Evolutionary conservation across 116 monocot genomes (phyloP).

Genomic region (Dioscorea cayenensis): DNA sequence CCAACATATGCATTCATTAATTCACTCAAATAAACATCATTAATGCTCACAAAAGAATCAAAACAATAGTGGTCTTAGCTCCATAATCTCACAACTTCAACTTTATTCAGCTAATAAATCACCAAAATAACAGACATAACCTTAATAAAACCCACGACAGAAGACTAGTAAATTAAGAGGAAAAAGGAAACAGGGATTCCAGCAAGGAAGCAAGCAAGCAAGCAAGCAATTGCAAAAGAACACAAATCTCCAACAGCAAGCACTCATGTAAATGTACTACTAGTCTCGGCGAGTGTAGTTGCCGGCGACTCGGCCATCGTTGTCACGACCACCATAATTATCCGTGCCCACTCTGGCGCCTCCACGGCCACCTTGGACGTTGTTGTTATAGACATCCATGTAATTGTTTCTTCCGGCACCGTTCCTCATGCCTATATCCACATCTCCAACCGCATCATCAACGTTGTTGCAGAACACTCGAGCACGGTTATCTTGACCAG

Average conservation of each 20-base stretch:
- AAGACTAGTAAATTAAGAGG: slow-evolving; percentile 27
- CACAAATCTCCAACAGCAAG: too few species aligned
- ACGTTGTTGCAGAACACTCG: neutral
- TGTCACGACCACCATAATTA: neutral
- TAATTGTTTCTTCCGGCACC: neutral
- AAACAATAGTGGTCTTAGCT: too few species aligned
- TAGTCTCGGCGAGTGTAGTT: neutral
- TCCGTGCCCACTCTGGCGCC: neutral
- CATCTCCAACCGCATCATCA: neutral
- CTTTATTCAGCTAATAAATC: too few species aligned
- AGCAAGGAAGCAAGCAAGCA: too few species aligned
- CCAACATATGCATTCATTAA: too few species aligned
- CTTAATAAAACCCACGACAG: slow-evolving; percentile 4
- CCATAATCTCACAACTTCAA: too few species aligned
- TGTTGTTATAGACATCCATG: neutral
- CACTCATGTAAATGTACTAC: neutral
- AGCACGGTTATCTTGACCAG: neutral
- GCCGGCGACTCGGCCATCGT: neutral
- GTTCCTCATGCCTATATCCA: neutral
- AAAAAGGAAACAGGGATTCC: slow-evolving; percentile 34
- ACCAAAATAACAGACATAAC: too few species aligned
- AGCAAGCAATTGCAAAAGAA: too few species aligned
- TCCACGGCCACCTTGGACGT: neutral
- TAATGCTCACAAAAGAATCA: too few species aligned
- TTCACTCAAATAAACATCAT: too few species aligned